phyloP scores from a whole-genome alignment of 106 monocot species.

The Apostasia shenzhenica region DNA sequence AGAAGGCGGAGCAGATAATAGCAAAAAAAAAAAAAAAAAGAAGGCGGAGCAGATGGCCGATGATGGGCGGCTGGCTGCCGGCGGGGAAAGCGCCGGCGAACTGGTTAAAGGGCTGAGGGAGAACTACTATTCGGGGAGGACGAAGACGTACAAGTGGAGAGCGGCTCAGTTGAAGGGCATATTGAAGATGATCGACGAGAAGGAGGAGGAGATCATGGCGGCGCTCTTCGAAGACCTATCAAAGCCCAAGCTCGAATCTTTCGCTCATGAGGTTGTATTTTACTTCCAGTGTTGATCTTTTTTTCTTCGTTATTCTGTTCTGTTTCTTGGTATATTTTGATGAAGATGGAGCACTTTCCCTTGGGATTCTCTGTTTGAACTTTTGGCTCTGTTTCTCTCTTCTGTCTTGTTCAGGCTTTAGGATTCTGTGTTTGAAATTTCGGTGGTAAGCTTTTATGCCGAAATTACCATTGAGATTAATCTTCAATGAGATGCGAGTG shows the following conservation, averaged over 20 bases:
- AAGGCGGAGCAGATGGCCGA: neutral
- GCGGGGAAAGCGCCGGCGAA: constrained; percentile 17
- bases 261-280: constrained; percentile 43
- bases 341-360: neutral
- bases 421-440: neutral
- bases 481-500: too few species aligned
- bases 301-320: neutral
- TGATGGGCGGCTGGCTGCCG: neutral
- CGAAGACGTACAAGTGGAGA: constrained; percentile 55
- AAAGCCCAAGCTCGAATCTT: constrained; percentile 54
- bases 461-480: neutral
- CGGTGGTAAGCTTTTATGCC: neutral
- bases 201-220: constrained; percentile 40
- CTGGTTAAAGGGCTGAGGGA: constrained; percentile 34
- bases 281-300: neutral
- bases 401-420: neutral
- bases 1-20: too few species aligned
- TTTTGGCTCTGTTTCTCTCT: neutral
- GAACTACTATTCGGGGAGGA: constrained; percentile 34
- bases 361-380: neutral
- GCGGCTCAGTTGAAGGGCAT: constrained; percentile 36
- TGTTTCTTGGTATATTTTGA: neutral
- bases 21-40: neutral
- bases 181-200: constrained; percentile 39
- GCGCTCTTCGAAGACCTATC: constrained; percentile 44